Evolutionary conservation across 495 filamentous ascomycete genomes (phyloP), one percentile per base, ranked within the genome.

Genomic region (Penicillium desertorum): DNA sequence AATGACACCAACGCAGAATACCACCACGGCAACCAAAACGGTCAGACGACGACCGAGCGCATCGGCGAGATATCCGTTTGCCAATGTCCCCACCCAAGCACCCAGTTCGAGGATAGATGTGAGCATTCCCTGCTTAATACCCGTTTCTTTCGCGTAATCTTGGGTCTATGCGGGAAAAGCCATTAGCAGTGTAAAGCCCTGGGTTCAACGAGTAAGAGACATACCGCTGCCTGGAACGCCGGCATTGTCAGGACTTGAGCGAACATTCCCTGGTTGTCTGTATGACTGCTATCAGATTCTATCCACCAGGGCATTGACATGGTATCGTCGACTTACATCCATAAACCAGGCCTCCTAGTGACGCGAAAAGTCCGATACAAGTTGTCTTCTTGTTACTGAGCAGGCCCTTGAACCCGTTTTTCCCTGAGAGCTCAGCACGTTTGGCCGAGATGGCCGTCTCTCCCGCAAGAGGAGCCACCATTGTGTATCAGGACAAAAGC

Each of bases 21-120:
- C 79, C 14, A 73, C 63, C 25, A 83, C 81, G 9, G 87, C 86
- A 37, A 91, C 76, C 14, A 92, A 62, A 45, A 92, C 84, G 25
- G 85, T 81, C 61, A 86, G 85, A 66, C 91, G 90, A 45, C 90
- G 81, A 30, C 86, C 89, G 17, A 88, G 68, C 9, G 79, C 78
- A 73, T 93, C 89, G 36, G 88, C 89, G 22, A 93, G 68, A 69
- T 90, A 88, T 20, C 88, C 89, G 39, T 85, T 88, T 47, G 86
- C 77, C 27, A 93, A 75, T 0, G 87, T 86, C 23, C 90, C 90
- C 17, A 92, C 59, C 89, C 89, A 92, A 43, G 89, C 90, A 61
- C 90, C 90, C 4, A 95, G 82, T 63, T 92, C 89, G 62, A 93
- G 83, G 67, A 93, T 91, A 1, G 89, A 81, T 1, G 87, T 89